Percentiles rank a stretch among this genome's conserved stretches.
Evolutionary conservation across 1,284 basidiomycete genomes (phyloP).

Genomic region (Malassezia brasiliensis): DNA sequence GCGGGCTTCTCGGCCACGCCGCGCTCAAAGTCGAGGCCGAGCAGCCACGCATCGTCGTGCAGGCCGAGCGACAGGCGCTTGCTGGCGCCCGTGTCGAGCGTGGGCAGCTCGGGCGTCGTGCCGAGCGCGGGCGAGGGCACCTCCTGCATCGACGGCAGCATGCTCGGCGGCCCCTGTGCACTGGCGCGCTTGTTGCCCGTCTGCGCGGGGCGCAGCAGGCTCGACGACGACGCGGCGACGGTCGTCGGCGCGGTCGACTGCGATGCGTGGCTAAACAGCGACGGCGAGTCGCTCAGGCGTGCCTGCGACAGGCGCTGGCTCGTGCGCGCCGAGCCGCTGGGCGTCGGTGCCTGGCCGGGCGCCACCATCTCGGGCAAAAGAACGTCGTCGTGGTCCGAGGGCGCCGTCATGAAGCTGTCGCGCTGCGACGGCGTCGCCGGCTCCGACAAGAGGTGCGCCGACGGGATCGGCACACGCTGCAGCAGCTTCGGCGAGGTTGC

Average conservation of each 20-base stretch:
- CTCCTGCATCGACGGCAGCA: neutral
- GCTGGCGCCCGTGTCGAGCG: neutral
- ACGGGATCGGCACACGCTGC: neutral
- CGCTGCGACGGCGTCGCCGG: neutral
- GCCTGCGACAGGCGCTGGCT: constrained; percentile 1
- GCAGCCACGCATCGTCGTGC: constrained; percentile 5
- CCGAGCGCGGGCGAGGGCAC: neutral
- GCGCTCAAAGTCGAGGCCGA: constrained; percentile 10
- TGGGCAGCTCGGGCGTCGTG: neutral
- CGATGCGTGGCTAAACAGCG: constrained; percentile 1
- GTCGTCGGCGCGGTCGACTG: constrained; percentile 1
- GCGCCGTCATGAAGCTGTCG: constrained; percentile 3
- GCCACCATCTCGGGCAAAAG: neutral
- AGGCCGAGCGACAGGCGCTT: constrained; percentile 17
- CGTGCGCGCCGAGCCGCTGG: neutral
- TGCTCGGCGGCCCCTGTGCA: neutral
- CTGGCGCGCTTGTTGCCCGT: neutral
- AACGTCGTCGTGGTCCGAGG: neutral
- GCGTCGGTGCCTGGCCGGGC: neutral
- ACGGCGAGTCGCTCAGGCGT: constrained; percentile 1
- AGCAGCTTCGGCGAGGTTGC: no score
- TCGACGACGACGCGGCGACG: neutral
- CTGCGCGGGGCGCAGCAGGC: neutral
- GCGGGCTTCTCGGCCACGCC: neutral
- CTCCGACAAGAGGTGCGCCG: neutral